Conservation (phyloP, 306 rosid species). For the Astragalus membranaceus region DNA sequence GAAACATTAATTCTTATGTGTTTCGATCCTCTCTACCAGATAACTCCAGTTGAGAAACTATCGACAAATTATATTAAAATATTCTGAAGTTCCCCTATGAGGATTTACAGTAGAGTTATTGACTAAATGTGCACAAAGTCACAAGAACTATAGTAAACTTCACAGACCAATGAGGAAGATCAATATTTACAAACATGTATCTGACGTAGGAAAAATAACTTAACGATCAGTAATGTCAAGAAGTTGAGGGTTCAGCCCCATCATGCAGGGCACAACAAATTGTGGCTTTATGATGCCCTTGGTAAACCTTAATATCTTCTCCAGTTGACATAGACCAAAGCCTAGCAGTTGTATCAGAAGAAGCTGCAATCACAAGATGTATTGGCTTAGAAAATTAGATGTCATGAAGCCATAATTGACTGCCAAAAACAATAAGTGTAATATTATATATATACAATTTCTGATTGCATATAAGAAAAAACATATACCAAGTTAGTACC, state of each 20-base stretch:
- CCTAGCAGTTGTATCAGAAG: constrained; percentile 91
- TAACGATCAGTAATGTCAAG: constrained; percentile 24
- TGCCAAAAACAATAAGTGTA: background rate
- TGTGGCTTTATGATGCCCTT: constrained; percentile 95
- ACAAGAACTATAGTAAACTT: background rate
- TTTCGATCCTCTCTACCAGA: background rate
- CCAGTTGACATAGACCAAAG: constrained; percentile 92
- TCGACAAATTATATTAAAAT: background rate
- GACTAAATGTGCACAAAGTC: background rate
- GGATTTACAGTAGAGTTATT: background rate
- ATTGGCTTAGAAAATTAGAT: background rate
- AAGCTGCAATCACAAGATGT: constrained; percentile 49
- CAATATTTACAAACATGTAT: constrained; percentile 26
- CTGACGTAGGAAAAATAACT: background rate
- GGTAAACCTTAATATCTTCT: constrained; percentile 77
- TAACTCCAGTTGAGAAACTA: background rate
- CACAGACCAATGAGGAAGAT: background rate
- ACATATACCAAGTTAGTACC: constrained; percentile 39
- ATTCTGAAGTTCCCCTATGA: background rate
- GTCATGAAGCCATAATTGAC: background rate
- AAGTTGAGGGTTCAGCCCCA: constrained; percentile 76
- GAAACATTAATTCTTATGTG: background rate
- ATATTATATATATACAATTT: background rate
- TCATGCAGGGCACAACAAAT: constrained; percentile 94
- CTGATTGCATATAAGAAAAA: background rate